Percentiles rank a stretch among this genome's conserved stretches.
Evolutionary conservation across 192 early-diverging fungal genomes (phyloP).

Genomic region (Coemansia pectinata): DNA sequence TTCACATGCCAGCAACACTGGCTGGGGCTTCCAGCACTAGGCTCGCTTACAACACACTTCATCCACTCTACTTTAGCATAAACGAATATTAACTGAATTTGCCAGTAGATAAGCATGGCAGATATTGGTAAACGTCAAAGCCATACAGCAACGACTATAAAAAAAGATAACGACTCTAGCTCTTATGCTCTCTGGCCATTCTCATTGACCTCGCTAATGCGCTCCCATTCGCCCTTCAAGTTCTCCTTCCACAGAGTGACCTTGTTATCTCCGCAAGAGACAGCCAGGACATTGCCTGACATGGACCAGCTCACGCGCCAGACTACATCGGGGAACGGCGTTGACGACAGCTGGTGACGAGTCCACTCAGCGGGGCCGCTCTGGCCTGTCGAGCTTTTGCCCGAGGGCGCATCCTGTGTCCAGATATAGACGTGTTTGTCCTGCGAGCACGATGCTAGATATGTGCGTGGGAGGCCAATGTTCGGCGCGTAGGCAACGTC

Average conservation of each 20-base stretch:
- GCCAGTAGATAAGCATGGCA: neutral
- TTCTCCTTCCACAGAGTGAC: slow-evolving; percentile 97
- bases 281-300: slow-evolving; percentile 94
- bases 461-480: slow-evolving; percentile 85
- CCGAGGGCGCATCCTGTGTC: slow-evolving; percentile 72
- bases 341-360: slow-evolving; percentile 67
- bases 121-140: slow-evolving; percentile 3
- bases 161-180: neutral
- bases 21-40: slow-evolving; percentile 9
- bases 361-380: slow-evolving; percentile 63
- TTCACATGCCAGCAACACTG: slow-evolving; percentile 5
- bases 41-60: neutral
- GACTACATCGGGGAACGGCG: slow-evolving; percentile 92
- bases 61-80: neutral
- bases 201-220: slow-evolving; percentile 72
- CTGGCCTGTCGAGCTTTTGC: slow-evolving; percentile 17
- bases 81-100: neutral
- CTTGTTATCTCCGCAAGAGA: slow-evolving; percentile 96
- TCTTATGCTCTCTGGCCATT: slow-evolving; percentile 34
- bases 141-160: neutral
- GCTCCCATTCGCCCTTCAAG: slow-evolving; percentile 86
- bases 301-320: slow-evolving; percentile 99
- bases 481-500: slow-evolving; percentile 97
- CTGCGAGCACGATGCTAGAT: slow-evolving; percentile 95
- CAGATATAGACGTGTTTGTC: slow-evolving; percentile 96